Evolutionary conservation across 371 early-diverging fungal species (phyloP).

Genomic region (Mucor racemosus): DNA sequence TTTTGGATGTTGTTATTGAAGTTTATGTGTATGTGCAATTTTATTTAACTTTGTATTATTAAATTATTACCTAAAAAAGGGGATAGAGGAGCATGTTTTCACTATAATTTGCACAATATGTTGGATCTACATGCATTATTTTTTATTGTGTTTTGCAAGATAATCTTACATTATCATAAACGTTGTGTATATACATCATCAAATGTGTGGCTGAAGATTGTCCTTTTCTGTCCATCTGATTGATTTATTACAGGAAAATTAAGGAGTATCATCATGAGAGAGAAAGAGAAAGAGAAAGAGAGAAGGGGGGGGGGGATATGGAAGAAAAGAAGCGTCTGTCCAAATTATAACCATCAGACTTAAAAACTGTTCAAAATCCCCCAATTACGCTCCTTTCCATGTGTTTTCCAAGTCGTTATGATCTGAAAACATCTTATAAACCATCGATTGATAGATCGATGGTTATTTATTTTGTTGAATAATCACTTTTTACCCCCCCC

Average conservation of each 20-base stretch:
- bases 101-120: background rate
- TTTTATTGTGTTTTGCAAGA: no score
- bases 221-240: slow-evolving; percentile 18
- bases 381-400: slow-evolving; percentile 11
- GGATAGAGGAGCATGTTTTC: background rate
- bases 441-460: slow-evolving; percentile 1
- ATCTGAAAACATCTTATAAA: slow-evolving; percentile 2
- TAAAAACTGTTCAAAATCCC: background rate
- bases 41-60: no score
- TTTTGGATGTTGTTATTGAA: no score
- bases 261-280: background rate
- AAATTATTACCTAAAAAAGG: background rate
- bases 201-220: slow-evolving; percentile 10
- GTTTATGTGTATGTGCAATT: background rate
- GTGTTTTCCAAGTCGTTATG: slow-evolving; percentile 9
- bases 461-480: background rate
- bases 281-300: no score
- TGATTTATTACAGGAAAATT: background rate
- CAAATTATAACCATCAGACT: background rate
- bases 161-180: background rate
- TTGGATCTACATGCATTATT: slow-evolving; percentile 1
- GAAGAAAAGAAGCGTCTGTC: background rate
- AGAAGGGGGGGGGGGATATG: background rate
- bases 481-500: background rate
- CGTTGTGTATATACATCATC: background rate